These are phyloP conservation scores for Aspergillus diversus DNA, from an alignment of 495 filamentous ascomycete species.

Conservation along the genomic window DNA sequence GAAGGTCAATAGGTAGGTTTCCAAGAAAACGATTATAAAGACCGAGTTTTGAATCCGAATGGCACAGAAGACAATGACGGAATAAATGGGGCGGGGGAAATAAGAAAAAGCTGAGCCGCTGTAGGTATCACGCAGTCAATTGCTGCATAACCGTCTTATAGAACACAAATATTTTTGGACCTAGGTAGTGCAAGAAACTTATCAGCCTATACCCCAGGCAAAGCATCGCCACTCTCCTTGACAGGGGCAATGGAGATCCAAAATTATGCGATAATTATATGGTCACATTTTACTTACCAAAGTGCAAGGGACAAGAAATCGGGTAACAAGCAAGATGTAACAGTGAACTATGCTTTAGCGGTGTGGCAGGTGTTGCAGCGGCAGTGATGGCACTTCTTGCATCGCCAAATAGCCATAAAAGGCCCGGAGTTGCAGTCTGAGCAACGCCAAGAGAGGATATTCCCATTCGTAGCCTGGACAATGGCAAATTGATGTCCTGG, in stretches of 20 bases:
- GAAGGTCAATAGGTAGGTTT: not conserved
- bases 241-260: not conserved
- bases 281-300: slow-evolving; percentile 16
- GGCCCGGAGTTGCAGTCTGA: slow-evolving; percentile 55
- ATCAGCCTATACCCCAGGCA: slow-evolving; percentile 6
- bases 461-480: slow-evolving; percentile 51
- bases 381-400: slow-evolving; percentile 52
- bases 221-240: not conserved
- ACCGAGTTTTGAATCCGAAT: slow-evolving; percentile 2
- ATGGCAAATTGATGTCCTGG: slow-evolving; percentile 51
- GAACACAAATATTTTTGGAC: not conserved
- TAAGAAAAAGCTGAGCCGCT: slow-evolving; percentile 11
- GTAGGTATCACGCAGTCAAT: slow-evolving; percentile 20
- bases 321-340: slow-evolving; percentile 23
- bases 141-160: slow-evolving; percentile 15
- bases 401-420: slow-evolving; percentile 53
- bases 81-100: not conserved
- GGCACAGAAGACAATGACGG: not conserved
- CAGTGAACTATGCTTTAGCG: slow-evolving; percentile 40
- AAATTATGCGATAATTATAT: not conserved
- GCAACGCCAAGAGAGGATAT: slow-evolving; percentile 53
- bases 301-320: slow-evolving; percentile 14
- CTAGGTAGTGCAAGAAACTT: slow-evolving; percentile 1
- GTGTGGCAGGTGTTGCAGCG: slow-evolving; percentile 52
- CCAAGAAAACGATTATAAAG: slow-evolving; percentile 9